phyloP scores from a whole-genome alignment of 306 rosid species.

The Psophocarpus tetragonolobus region DNA sequence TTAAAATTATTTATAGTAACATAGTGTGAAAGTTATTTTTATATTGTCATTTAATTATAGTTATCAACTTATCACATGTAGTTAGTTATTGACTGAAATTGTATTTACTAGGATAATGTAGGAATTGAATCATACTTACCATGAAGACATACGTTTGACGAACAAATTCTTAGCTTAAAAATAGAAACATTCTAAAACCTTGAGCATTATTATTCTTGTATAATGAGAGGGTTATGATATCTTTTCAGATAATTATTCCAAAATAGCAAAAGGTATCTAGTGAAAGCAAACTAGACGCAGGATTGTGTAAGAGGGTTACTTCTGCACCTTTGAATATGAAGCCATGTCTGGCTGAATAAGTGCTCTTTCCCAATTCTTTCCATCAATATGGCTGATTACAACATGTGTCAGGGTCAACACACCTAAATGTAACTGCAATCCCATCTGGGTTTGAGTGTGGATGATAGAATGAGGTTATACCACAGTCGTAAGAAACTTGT shows the following conservation, averaged over 20 bases:
- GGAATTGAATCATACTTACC: not conserved
- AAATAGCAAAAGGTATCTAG: not conserved
- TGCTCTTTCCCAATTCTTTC: slow-evolving; percentile 71
- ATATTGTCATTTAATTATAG: not conserved
- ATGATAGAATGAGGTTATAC: slow-evolving; percentile 79
- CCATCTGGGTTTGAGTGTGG: slow-evolving; percentile 96
- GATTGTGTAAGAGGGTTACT: not conserved
- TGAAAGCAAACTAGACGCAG: not conserved
- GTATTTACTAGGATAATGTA: no score
- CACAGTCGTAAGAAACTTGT: slow-evolving; percentile 74
- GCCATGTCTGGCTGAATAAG: slow-evolving; percentile 35
- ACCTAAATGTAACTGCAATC: slow-evolving; percentile 63
- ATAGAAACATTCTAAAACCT: not conserved
- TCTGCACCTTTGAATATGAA: slow-evolving; percentile 53
- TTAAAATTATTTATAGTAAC: not conserved
- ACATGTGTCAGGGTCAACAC: slow-evolving; percentile 66
- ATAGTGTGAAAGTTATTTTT: not conserved
- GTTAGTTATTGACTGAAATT: no score
- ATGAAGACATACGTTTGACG: not conserved
- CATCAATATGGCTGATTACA: slow-evolving; percentile 65
- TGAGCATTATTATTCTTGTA: not conserved
- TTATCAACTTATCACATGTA: no score
- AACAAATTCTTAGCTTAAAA: no score
- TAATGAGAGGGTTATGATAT: no score
- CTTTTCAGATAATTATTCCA: no score